Evolutionary conservation across 768 basidiomycete genomes (phyloP).

Genomic region (Leccinum variicolor): DNA sequence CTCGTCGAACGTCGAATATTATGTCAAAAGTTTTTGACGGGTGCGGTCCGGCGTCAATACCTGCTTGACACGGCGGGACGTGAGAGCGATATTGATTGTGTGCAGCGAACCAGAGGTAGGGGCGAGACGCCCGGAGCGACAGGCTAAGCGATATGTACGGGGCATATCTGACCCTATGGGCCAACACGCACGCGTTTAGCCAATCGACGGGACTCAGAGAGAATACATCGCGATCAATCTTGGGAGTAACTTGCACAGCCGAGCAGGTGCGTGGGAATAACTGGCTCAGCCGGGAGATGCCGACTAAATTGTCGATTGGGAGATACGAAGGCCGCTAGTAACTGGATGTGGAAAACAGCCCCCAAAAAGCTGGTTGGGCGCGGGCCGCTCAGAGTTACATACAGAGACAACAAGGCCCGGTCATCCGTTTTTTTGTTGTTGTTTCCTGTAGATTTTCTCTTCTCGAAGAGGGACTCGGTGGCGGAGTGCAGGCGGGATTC

Average conservation of each 20-base stretch:
- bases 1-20: slow-evolving; percentile 3
- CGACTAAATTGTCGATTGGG: slow-evolving; percentile 29
- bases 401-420: slow-evolving; percentile 18
- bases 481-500: background rate
- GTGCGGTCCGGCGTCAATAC: background rate
- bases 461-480: background rate
- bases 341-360: slow-evolving; percentile 5
- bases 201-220: slow-evolving; percentile 11
- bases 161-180: slow-evolving; percentile 6
- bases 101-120: background rate
- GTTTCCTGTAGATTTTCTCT: background rate
- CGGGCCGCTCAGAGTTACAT: background rate
- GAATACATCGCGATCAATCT: slow-evolving; percentile 20
- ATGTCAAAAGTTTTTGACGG: background rate
- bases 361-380: slow-evolving; percentile 7
- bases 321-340: slow-evolving; percentile 20
- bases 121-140: background rate
- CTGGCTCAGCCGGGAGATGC: slow-evolving; percentile 12
- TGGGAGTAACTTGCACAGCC: slow-evolving; percentile 24
- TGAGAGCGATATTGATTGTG: background rate
- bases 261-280: slow-evolving; percentile 23
- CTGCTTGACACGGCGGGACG: background rate
- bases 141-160: background rate
- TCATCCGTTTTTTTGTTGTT: slow-evolving; percentile 5
- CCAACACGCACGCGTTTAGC: background rate